Evolutionary conservation across 371 early-diverging fungal species (phyloP), one percentile per base, ranked within the genome.

Genomic region (Capillidium rhysosporum): DNA sequence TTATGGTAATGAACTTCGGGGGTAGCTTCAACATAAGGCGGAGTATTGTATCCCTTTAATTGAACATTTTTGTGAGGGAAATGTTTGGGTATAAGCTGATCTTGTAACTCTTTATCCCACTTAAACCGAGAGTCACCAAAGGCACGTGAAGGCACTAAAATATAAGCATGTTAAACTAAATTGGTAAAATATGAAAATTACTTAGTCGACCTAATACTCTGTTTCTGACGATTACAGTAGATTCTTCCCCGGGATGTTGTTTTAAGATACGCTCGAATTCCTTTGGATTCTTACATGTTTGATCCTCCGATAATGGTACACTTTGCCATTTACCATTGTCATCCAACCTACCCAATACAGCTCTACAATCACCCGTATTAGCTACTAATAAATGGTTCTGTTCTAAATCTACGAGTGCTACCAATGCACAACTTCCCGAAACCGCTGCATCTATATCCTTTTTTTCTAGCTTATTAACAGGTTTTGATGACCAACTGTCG

Each of bases 1-100:
- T 71, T 62, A 65, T 86, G 81, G 56, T 80, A 63, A 18, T 75
- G 69, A 0, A 89, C 78, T 24, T 83, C 84, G 0, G 98, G 95
- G 28, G 75, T 76, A 1, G 96, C 92, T 4, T 86, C 85, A 12
- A 95, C 77, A 54, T 96, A 96, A 0, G 97, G 97, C 30, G 97
- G 97, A 7, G 92, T 84, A 2, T 61, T 59, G 58, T 77, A 85
- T 56, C 84, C 65, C 9, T 65, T 66, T n/a, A n/a, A n/a, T 3
- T 85, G 77, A 12, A 77, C 72, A 24, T 78, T 77, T 49, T 72
- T 69, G 34, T 73, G 70, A 9, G 75, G 71, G 30, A 79, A 76
- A 55, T 73, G 68, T 14, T 12, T 39, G 9, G 41, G 45, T 8
- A 21, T 21, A 8, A 71, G 68, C 1, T 66, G 70, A 39, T 73